These are phyloP conservation scores for Pythium aristosporum DNA, from an alignment of 352 stramenopile species.

Conservation along the genomic window DNA sequence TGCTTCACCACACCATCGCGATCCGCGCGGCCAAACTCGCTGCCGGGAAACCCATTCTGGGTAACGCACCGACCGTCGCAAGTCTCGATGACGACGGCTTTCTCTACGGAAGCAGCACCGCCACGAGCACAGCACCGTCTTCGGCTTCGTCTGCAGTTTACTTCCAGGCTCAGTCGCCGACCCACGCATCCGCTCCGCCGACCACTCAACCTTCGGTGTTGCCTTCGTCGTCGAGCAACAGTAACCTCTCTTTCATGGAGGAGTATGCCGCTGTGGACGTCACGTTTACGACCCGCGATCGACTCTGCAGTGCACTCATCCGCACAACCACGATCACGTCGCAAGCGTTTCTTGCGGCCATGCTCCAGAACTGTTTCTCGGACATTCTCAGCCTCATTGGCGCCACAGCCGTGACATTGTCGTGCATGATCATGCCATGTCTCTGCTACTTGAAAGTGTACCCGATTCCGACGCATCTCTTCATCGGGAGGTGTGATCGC, in stretches of 20 bases:
- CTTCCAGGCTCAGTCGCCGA: slow-evolving; percentile 26
- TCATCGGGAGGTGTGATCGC: slow-evolving; percentile 46
- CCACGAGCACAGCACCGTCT: neutral
- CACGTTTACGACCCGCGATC: slow-evolving; percentile 40
- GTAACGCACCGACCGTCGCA: slow-evolving; percentile 27
- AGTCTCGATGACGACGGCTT: slow-evolving; percentile 48
- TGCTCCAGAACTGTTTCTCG: slow-evolving; percentile 70
- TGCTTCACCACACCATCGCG: slow-evolving; percentile 47
- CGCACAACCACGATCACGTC: slow-evolving; percentile 44
- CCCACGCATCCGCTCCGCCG: neutral
- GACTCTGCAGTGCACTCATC: slow-evolving; percentile 50
- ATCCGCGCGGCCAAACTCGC: slow-evolving; percentile 33
- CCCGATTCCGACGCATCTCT: slow-evolving; percentile 47
- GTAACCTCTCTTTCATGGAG: slow-evolving; percentile 16
- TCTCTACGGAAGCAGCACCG: slow-evolving; percentile 38
- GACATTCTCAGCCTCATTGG: slow-evolving; percentile 72
- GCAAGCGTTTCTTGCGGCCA: slow-evolving; percentile 55
- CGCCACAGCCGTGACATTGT: slow-evolving; percentile 58
- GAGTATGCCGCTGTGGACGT: slow-evolving; percentile 22
- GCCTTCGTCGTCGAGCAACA: slow-evolving; percentile 5
- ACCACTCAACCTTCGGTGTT: neutral
- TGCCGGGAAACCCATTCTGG: slow-evolving; percentile 45
- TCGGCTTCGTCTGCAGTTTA: slow-evolving; percentile 5
- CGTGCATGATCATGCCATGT: slow-evolving; percentile 79
- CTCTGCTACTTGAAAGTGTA: slow-evolving; percentile 72